A percentile compares a stretch with the other conserved stretches of the same genome.
phyloP scores from a whole-genome alignment of 2,329 filamentous ascomycete genomes.

The Botrytis hyacinthi region DNA sequence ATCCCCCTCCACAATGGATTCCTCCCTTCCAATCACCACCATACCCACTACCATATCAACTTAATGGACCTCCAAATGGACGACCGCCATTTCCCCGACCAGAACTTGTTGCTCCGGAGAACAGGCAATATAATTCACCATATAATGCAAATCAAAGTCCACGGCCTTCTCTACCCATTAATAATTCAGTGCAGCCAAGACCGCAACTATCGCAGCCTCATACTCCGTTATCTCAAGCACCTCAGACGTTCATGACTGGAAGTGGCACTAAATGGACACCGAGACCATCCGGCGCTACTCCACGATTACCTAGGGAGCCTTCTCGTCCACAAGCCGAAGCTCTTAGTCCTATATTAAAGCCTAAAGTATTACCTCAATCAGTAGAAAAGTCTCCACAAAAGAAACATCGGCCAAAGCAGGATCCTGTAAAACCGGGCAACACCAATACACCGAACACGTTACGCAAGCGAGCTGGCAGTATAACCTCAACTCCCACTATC shows the following conservation, averaged over 20 bases:
- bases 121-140: constrained; percentile 38
- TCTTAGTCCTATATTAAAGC: constrained; percentile 52
- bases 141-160: constrained; percentile 36
- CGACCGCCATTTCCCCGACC: constrained; percentile 29
- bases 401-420: constrained; percentile 21
- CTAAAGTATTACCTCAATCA: constrained; percentile 40
- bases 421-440: constrained; percentile 20
- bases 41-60: constrained; percentile 26
- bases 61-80: constrained; percentile 25
- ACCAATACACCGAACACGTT: constrained; percentile 23
- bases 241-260: constrained; percentile 31
- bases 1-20: constrained; percentile 28
- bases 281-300: constrained; percentile 58
- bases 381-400: constrained; percentile 32
- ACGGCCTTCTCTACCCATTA: constrained; percentile 22
- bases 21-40: constrained; percentile 27
- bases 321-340: constrained; percentile 56
- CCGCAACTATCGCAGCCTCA: constrained; percentile 29
- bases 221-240: constrained; percentile 31
- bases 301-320: constrained; percentile 43
- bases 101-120: constrained; percentile 30
- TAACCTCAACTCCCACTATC: constrained; percentile 37
- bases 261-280: constrained; percentile 59
- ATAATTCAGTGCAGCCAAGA: constrained; percentile 22
- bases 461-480: constrained; percentile 33